Conservation (phyloP, 768 basidiomycete species). For the Leccinum fibrillosum region DNA sequence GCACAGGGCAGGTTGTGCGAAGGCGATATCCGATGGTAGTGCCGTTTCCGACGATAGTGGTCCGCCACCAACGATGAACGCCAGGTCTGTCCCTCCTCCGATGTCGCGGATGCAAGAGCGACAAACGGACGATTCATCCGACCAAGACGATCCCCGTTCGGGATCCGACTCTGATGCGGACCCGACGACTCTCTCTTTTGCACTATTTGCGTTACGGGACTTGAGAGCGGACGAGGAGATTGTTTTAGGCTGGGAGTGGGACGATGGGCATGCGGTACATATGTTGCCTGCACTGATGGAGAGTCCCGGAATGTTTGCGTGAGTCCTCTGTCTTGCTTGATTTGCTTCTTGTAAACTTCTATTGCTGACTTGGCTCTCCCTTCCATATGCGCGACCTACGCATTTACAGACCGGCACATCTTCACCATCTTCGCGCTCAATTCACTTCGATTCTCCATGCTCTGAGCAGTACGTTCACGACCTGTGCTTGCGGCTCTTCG, state of each 20-base stretch:
- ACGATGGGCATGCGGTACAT: conserved; percentile 86
- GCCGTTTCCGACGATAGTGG: not conserved
- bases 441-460: conserved; percentile 70
- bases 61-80: conserved; percentile 9
- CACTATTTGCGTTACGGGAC: conserved; percentile 74
- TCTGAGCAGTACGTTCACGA: conserved; percentile 66
- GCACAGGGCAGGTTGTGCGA: conserved; percentile 18
- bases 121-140: conserved; percentile 12
- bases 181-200: conserved; percentile 57
- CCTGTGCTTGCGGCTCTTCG: conserved; percentile 67
- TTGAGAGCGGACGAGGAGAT: conserved; percentile 81
- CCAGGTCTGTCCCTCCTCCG: conserved; percentile 7
- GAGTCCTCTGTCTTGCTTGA: conserved; percentile 29
- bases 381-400: not conserved
- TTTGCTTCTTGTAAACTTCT: not conserved
- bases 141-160: conserved; percentile 17
- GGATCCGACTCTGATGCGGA: conserved; percentile 24
- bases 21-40: conserved; percentile 3
- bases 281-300: conserved; percentile 65
- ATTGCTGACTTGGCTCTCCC: conserved; percentile 9
- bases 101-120: conserved; percentile 8
- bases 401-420: conserved; percentile 41
- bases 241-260: conserved; percentile 95
- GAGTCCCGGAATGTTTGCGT: conserved; percentile 56
- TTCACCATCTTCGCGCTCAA: conserved; percentile 48